A percentile compares a stretch with the other conserved stretches of the same genome.
These are phyloP conservation scores for Geotrichum bryndzae DNA, from an alignment of 1,139 yeast species.

Conservation along the genomic window DNA sequence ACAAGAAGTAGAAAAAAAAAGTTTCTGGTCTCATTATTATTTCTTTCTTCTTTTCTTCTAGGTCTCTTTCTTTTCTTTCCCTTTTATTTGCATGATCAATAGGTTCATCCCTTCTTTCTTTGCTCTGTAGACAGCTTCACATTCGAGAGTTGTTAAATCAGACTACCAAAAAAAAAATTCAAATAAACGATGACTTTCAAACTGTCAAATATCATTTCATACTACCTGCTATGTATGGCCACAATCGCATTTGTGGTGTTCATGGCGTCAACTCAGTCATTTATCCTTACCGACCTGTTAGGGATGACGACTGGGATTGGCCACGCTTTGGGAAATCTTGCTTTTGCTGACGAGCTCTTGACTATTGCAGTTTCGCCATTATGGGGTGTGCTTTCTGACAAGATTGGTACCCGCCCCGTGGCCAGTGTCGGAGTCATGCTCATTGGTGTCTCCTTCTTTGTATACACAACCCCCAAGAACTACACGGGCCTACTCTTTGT, in stretches of 20 bases:
- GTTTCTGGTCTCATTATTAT: too few relatives aligned
- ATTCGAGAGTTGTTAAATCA: too few relatives aligned
- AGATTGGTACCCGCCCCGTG: conserved; percentile 53
- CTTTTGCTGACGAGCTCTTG: conserved; percentile 57
- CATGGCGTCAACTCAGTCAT: conserved; percentile 61
- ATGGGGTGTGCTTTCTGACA: conserved; percentile 59
- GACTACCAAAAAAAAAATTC: not conserved
- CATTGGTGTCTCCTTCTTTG: conserved; percentile 44
- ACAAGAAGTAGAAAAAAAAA: not conserved
- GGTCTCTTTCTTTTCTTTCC: not conserved
- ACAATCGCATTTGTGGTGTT: conserved; percentile 62
- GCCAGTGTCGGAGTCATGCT: conserved; percentile 45
- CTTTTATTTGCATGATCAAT: not conserved
- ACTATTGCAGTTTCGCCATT: conserved; percentile 54
- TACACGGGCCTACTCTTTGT: conserved; percentile 48
- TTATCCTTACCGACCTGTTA: conserved; percentile 53
- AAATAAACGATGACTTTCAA: conserved; percentile 10
- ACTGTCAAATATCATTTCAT: conserved; percentile 24
- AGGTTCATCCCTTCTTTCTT: too few relatives aligned
- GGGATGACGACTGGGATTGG: conserved; percentile 45
- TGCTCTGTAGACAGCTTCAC: not conserved
- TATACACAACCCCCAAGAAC: conserved; percentile 42
- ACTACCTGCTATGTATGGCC: conserved; percentile 40
- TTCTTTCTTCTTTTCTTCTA: not conserved
- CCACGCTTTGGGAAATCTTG: conserved; percentile 52